Base-by-base conservation (phyloP, 1,284 basidiomycete species). In the Heterobasidion irregulare region DNA sequence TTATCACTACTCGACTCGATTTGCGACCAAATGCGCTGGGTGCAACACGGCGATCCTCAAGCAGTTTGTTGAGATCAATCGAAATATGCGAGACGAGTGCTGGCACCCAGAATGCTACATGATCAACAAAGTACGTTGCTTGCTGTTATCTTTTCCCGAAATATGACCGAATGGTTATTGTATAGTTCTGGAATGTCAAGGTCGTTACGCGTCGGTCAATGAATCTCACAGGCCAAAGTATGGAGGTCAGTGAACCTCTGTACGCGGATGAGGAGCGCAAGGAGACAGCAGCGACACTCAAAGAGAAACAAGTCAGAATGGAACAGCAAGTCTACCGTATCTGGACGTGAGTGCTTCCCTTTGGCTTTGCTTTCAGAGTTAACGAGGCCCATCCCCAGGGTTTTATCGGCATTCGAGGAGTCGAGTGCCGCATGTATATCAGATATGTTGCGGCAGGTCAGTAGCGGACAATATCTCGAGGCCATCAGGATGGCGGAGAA, bases 71-170 rank as follows among this genome's bases (percentile, higher is more conserved):
- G 96, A 99, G 75, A 98, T 99, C 74, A 99, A 99, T 67, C 83
- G 96, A 60, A 99, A 98, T 73, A 93, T 92, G 79, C 82, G 86
- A 57, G 94, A 99, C 73, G 97, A 99, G 74, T 98, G 97, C 68
- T 99, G 97, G 96, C 96, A 99, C 79, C 96, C 96, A 52, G 96
- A 99, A 72, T 99, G 96, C 72, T 98, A 99, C 72, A 98, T 99
- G 95, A 98, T 99, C 65, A 96, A 98, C 74, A 98, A 97, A 79
- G 92, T 93, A 57, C 55, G 76, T 63, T 16, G 36, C n/a, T 49
- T 8, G 46, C 46, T 19, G 46, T 13, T 16, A 32, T 47, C 10
- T 16, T 10, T 47, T 16, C 10, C 18, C 18, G 10, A 10, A 32
- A 47, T 16, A 19, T 47, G 15, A 47, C 46, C 15, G 46, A 58